Percentiles rank a stretch among this genome's conserved stretches.
Conservation (phyloP, 441 rosid species). For the Syzygium syzygioides region DNA sequence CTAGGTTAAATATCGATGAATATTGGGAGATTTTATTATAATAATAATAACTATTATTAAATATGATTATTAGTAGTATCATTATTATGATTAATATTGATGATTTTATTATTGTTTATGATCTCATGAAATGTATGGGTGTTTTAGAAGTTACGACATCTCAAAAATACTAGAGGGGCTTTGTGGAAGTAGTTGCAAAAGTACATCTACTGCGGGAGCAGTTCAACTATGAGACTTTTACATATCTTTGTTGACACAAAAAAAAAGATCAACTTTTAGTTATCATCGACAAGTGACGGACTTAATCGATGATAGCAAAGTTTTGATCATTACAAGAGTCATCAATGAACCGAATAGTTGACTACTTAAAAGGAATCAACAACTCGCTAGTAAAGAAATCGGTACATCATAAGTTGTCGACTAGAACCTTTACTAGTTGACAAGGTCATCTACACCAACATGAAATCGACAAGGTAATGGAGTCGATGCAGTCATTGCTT, state of each 20-base stretch:
- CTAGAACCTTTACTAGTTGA: background rate
- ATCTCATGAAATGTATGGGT: background rate
- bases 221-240: background rate
- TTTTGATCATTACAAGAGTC: background rate
- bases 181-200: background rate
- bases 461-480: background rate
- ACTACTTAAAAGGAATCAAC: background rate
- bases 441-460: background rate
- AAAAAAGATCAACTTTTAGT: background rate
- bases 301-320: background rate
- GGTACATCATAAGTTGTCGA: background rate
- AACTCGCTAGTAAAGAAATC: background rate
- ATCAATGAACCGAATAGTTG: background rate
- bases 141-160: background rate
- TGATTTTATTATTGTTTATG: background rate
- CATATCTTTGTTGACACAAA: background rate
- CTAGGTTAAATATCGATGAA: background rate
- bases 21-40: background rate
- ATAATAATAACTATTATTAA: no score
- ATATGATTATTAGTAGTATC: no score
- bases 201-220: background rate
- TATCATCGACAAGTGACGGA: background rate
- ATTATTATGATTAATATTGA: background rate
- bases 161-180: background rate
- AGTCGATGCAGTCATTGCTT: background rate